Evolutionary conservation across 2,329 filamentous ascomycete species (phyloP), one percentile per base, ranked within the genome.

Genomic region (Penicillium sp.): DNA sequence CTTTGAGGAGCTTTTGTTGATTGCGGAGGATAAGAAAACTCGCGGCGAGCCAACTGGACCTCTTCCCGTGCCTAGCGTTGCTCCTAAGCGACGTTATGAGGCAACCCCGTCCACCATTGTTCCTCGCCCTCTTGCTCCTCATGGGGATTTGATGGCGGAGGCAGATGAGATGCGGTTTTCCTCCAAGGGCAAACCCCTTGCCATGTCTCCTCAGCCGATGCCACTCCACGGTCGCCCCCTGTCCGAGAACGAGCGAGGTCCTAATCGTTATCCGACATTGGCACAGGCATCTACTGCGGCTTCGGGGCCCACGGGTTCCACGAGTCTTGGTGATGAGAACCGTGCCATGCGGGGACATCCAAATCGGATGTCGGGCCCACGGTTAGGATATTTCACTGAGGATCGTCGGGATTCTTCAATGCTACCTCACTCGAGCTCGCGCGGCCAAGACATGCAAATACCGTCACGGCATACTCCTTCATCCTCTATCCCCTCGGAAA

Each of bases 1-100:
- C 22, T 74, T 81, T 49, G 78, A 80, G 53, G 71, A 77, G 31
- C 68, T 75, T 26, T 74, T 76, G 43, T 60, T 69, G n/a, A 64
- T 71, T 16, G 76, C 78, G 6, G 79, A 81, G 58, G 70, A 71
- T 19, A 79, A 76, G 65, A 79, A 78, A 55, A 63, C 72, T 39
- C 72, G 76, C 43, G 78, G 78, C 19, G 76, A 80, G 60, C 68
- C 71, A n/a, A 75, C 75, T 31, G 76, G 74, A 19, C 73, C 73
- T 27, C 69, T 78, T 51, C 79, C 79, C 21, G 68, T 73, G 21
- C 78, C 76, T 24, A 78, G 71, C 53, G 72, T 75, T 52, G 69
- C 73, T n/a, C 70, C 76, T 16, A 81, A 81, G 65, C 73, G 79
- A 53, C 76, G 78, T n/a, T 79, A 81, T 57, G 78, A 81, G 60